A percentile compares a stretch with the other conserved stretches of the same genome.
phyloP scores from a whole-genome alignment of 2,329 filamentous ascomycete species.

The Paraphaeosphaeria minitans region DNA sequence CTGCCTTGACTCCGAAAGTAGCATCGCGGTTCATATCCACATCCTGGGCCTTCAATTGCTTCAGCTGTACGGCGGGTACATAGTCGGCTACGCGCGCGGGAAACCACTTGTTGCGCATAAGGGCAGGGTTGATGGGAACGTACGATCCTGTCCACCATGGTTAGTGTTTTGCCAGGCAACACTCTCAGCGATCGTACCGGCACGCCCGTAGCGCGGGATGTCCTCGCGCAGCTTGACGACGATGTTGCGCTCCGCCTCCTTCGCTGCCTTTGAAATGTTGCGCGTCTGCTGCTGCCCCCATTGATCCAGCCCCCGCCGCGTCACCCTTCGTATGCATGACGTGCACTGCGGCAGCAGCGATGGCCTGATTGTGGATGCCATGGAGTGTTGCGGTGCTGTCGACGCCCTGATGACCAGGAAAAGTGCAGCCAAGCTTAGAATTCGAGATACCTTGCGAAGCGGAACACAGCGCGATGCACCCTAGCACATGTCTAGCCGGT shows the following conservation, averaged over 20 bases:
- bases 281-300: slow-evolving; percentile 46
- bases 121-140: slow-evolving; percentile 57
- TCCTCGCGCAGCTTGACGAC: slow-evolving; percentile 59
- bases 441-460: slow-evolving; percentile 24
- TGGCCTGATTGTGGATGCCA: slow-evolving; percentile 39
- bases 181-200: slow-evolving; percentile 32
- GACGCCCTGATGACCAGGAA: slow-evolving; percentile 16
- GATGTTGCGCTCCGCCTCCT: slow-evolving; percentile 48
- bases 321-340: slow-evolving; percentile 44
- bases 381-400: slow-evolving; percentile 25
- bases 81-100: slow-evolving; percentile 59
- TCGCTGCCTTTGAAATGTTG: slow-evolving; percentile 53
- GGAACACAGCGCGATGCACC: not conserved
- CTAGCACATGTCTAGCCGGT: slow-evolving; percentile 14
- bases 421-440: slow-evolving; percentile 20
- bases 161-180: slow-evolving; percentile 20
- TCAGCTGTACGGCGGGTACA: slow-evolving; percentile 52
- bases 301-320: slow-evolving; percentile 35
- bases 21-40: slow-evolving; percentile 54
- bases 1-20: slow-evolving; percentile 47
- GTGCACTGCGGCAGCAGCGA: slow-evolving; percentile 47
- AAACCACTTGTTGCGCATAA: slow-evolving; percentile 62
- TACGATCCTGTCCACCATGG: slow-evolving; percentile 52
- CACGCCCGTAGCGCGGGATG: slow-evolving; percentile 56
- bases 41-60: slow-evolving; percentile 52